Base-by-base conservation (phyloP, 1,284 basidiomycete genomes). In the Ustilago hordei region DNA sequence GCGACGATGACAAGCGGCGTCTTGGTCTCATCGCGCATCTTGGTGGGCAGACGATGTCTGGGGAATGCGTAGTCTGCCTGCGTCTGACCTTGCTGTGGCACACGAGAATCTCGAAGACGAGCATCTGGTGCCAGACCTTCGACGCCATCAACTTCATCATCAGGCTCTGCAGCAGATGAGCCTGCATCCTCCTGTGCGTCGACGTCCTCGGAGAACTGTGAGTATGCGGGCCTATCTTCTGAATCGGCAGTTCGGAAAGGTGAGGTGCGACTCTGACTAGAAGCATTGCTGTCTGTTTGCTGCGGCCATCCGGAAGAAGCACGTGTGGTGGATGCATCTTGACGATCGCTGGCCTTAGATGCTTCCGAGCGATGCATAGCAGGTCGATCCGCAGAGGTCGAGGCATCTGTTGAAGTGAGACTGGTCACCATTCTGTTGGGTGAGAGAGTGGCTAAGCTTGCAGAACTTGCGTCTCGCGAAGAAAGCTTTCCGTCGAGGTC, bases 1-100 rank as follows among this genome's bases (percentile, higher is more conserved):
- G 89, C 89, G 36, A 90, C 89, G 28, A 86, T 83, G 39, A 86
- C 81, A 12, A 86, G 82, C 15, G 84, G 84, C 6, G 76, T 84
- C 57, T 84, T 84, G 60, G 65, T 60, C 52, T 83, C 82, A 66
- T 86, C 84, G 54, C 78, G 75, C 84, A 86, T 85, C 53, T 75
- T 65, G 5, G 78, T 80, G 3, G 84, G 81, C 7, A 86, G 64
- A 0, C 84, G 78, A 57, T 86, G 84, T 7, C 82, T 67, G 11
- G 84, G 84, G 54, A 86, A 86, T 9, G 38, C 55, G 64, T 86
- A 86, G 9, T 83, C 75, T 48, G 83, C 82, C 66, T 75, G 73
- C 4, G 77, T 74, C 55, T 82, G 71, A 0, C 79, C 77, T 45
- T 83, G 82, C 3, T 75, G 74, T 2, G 81, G 81, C 1, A 82